phyloP scores from a whole-genome alignment of 352 stramenopile genomes.

The Hyaloperonospora brassicae region DNA sequence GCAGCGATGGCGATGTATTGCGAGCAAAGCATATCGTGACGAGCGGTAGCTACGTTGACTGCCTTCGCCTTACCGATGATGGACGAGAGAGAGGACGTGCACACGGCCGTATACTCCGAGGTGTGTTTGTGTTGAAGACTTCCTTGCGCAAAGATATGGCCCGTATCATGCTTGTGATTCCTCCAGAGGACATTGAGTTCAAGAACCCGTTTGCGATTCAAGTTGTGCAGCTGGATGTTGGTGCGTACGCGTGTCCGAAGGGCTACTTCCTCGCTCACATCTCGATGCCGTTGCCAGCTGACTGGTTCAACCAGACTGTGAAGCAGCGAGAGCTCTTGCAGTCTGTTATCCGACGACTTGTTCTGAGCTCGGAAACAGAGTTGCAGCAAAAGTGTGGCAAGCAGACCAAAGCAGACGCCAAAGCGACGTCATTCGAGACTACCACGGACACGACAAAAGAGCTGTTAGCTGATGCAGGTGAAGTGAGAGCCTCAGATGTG shows the following conservation, averaged over 20 bases:
- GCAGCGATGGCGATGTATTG: constrained; percentile 34
- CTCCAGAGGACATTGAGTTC: constrained; percentile 43
- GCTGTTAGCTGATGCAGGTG: not conserved
- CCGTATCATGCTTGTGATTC: constrained; percentile 59
- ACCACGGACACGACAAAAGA: not conserved
- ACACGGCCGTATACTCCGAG: constrained; percentile 42
- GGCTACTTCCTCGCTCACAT: constrained; percentile 59
- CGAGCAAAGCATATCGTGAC: constrained; percentile 46
- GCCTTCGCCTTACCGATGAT: constrained; percentile 13
- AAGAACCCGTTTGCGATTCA: constrained; percentile 60
- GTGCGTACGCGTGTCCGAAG: constrained; percentile 54
- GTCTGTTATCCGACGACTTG: constrained; percentile 24
- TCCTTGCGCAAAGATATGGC: constrained; percentile 37
- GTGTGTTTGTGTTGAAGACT: constrained; percentile 43
- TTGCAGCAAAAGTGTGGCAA: constrained; percentile 5
- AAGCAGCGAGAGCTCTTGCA: constrained; percentile 36
- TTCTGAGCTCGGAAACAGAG: constrained; percentile 20
- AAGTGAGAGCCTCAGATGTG: not conserved
- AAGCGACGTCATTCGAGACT: not conserved
- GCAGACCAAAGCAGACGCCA: constrained; percentile 2
- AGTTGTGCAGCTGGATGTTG: constrained; percentile 59
- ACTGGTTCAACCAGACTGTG: constrained; percentile 32
- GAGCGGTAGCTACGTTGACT: constrained; percentile 45
- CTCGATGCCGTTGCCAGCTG: constrained; percentile 38
- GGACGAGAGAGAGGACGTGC: constrained; percentile 1